These are phyloP conservation scores for Salvia miltiorrhiza DNA, from an alignment of 257 asterid species.

Conservation along the genomic window DNA sequence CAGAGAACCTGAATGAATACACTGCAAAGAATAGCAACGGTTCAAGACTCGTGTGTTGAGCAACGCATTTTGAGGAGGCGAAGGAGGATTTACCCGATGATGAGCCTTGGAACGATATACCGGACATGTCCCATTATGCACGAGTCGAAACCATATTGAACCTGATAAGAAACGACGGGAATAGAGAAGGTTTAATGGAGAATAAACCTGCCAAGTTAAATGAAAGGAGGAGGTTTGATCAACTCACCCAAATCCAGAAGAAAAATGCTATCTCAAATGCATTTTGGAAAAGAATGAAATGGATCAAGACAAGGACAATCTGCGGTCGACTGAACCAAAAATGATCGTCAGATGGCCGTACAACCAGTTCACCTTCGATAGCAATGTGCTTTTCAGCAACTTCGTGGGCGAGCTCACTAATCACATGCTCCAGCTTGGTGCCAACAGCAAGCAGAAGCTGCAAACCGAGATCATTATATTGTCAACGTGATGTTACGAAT, in stretches of 20 bases:
- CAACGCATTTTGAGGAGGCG: neutral
- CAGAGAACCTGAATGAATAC: conserved; percentile 83
- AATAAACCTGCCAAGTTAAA: neutral
- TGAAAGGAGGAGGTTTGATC: neutral
- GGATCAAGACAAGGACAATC: conserved; percentile 76
- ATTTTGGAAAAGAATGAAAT: conserved; percentile 93
- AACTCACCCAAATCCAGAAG: conserved; percentile 95
- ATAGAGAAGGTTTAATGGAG: neutral
- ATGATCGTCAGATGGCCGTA: conserved; percentile 83
- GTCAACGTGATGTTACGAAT: no score
- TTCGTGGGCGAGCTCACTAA: conserved; percentile 80
- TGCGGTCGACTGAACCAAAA: conserved; percentile 87
- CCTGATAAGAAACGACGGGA: conserved; percentile 32
- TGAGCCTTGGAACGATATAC: conserved; percentile 76
- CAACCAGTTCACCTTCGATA: conserved; percentile 89
- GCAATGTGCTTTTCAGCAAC: conserved; percentile 96
- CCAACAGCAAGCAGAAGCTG: conserved; percentile 95
- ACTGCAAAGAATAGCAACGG: conserved; percentile 32
- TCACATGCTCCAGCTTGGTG: conserved; percentile 91
- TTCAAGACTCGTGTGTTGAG: neutral
- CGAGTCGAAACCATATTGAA: conserved; percentile 83
- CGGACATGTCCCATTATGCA: conserved; percentile 93
- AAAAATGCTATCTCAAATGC: conserved; percentile 97
- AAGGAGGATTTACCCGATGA: conserved; percentile 61
- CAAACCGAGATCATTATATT: neutral